These are phyloP conservation scores for Terfezia claveryi DNA, from an alignment of 495 filamentous ascomycete species.

Conservation along the genomic window DNA sequence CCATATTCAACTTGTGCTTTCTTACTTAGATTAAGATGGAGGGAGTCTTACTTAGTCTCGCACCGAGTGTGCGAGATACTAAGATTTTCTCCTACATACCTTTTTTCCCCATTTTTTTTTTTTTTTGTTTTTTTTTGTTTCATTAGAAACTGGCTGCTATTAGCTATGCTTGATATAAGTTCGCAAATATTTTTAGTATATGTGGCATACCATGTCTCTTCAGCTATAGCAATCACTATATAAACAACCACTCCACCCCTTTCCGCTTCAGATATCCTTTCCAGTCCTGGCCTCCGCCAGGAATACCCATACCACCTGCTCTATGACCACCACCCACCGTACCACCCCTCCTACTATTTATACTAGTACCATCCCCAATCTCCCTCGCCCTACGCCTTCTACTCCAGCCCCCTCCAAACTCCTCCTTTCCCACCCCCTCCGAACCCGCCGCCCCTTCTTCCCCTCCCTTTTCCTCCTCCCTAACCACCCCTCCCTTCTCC, in stretches of 20 bases:
- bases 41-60: too few species aligned
- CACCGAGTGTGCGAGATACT: too few species aligned
- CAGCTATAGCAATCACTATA: background rate
- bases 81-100: too few species aligned
- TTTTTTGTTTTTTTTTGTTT: too few species aligned
- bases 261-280: conserved; percentile 7
- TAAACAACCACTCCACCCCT: conserved; percentile 18
- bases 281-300: conserved; percentile 1
- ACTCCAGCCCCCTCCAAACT: background rate
- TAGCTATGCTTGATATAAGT: too few species aligned
- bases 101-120: too few species aligned
- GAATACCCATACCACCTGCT: background rate
- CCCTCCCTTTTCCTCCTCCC: conserved; percentile 1
- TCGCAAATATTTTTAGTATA: too few species aligned
- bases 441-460: background rate
- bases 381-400: background rate
- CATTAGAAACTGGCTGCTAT: too few species aligned
- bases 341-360: background rate
- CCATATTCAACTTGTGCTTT: too few species aligned
- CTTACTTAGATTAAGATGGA: too few species aligned
- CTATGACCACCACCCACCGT: background rate
- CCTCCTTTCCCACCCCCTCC: background rate
- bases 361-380: too few species aligned
- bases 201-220: too few species aligned
- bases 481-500: background rate